Conservation (phyloP, 2,329 filamentous ascomycete species). For the Fusarium denticulatum region DNA sequence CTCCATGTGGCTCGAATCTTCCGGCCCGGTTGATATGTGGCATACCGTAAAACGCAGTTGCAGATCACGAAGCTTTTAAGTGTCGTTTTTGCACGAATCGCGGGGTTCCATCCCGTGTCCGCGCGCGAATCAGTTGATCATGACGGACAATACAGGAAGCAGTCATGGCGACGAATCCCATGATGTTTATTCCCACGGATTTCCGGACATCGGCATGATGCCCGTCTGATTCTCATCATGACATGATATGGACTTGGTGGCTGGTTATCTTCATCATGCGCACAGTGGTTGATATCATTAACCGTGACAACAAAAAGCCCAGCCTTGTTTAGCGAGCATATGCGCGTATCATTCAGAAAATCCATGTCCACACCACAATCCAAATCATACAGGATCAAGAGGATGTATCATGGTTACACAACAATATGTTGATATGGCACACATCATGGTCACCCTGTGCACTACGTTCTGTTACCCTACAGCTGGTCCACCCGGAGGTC, state of each 20-base stretch:
- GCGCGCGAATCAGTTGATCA: neutral
- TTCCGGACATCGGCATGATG: neutral
- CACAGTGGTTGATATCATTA: neutral
- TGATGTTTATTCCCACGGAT: neutral
- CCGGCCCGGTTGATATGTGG: slow-evolving; percentile 16
- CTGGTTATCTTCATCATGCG: too few relatives aligned
- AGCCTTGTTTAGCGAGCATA: neutral
- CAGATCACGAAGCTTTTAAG: slow-evolving; percentile 10
- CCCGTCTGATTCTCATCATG: neutral
- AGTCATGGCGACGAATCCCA: neutral
- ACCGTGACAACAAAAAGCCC: neutral
- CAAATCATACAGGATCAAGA: neutral
- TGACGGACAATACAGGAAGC: neutral
- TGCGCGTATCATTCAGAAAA: neutral
- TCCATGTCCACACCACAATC: neutral
- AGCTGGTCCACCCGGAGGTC: neutral
- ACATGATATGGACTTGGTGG: neutral
- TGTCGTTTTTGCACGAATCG: slow-evolving; percentile 36
- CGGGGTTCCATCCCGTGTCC: slow-evolving; percentile 1
- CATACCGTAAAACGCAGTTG: neutral
- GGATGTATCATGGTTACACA: neutral
- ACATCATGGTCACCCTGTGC: neutral
- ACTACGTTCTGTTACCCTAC: slow-evolving; percentile 8
- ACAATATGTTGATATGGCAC: neutral
- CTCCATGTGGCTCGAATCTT: slow-evolving; percentile 18